Percentiles rank a stretch among this genome's conserved stretches.
Evolutionary conservation across 2,329 filamentous ascomycete genomes (phyloP).

Genomic region (Arthrinium puccinioides): DNA sequence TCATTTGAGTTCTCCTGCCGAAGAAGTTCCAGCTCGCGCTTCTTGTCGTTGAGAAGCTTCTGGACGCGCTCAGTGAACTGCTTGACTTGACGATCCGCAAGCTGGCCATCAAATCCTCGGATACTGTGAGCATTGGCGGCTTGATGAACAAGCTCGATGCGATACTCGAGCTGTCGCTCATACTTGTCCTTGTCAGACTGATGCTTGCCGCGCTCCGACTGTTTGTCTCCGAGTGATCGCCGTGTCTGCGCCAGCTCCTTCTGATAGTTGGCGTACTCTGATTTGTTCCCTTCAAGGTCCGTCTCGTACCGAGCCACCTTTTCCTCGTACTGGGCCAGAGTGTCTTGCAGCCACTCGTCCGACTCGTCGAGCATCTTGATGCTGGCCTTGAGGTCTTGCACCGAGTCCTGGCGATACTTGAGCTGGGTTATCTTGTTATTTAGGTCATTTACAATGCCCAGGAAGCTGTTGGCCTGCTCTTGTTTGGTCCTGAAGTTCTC

Average conservation of each 20-base stretch:
- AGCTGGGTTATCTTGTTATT: constrained; percentile 71
- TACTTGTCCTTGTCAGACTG: constrained; percentile 84
- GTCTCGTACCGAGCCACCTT: constrained; percentile 58
- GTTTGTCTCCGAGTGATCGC: constrained; percentile 40
- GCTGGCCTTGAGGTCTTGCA: constrained; percentile 62
- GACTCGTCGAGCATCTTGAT: constrained; percentile 73
- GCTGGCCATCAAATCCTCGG: constrained; percentile 73
- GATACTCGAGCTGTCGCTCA: constrained; percentile 67
- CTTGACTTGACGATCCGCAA: constrained; percentile 65
- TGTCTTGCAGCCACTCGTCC: constrained; percentile 66
- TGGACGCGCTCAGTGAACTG: constrained; percentile 73
- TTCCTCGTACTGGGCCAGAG: constrained; percentile 71
- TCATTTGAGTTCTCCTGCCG: constrained; percentile 70
- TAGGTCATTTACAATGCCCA: constrained; percentile 67
- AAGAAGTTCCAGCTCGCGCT: constrained; percentile 65
- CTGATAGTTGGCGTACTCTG: constrained; percentile 60
- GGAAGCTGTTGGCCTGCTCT: constrained; percentile 65
- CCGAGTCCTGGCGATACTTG: constrained; percentile 60
- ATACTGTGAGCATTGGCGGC: constrained; percentile 72
- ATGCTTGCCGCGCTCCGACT: constrained; percentile 65
- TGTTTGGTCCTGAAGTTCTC: constrained; percentile 57
- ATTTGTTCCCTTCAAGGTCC: constrained; percentile 55
- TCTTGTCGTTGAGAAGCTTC: constrained; percentile 71
- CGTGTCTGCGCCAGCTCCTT: constrained; percentile 36
- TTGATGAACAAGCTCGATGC: constrained; percentile 69